Evolutionary conservation across 257 asterid genomes (phyloP), one percentile per base, ranked within the genome.

Genomic region (Haberlea rhodopensis): DNA sequence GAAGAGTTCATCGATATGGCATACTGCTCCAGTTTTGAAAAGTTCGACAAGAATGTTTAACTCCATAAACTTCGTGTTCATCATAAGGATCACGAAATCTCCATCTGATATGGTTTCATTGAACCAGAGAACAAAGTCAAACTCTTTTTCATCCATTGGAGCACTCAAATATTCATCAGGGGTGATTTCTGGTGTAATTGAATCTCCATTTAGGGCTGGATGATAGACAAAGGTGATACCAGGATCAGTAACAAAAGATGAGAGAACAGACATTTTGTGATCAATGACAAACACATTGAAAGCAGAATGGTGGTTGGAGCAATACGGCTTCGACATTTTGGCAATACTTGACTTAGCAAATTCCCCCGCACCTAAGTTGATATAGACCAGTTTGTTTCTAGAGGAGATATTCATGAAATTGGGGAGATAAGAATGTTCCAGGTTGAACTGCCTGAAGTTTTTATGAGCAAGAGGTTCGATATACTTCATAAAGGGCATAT

Each of bases 341-440:
- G 79, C 67, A 23, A 81, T 48, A 16, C 69, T 81, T 10, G 73
- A 0, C 71, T 79, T 85, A 7, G 88, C 85, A 0, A 73, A 74
- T 67, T 87, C 95, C 31, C 90, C 90, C 0, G 81, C 94, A 0
- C 99, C 99, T 3, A 94, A 28, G 62, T 83, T 90, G 63, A 94
- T 75, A 52, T 90, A 86, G 22, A 87, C 72, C 64, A 94, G 52
- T 53, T 76, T 85, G 81, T 81, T 85, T 76, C 96, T 84, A 0
- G 94, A 75, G 22, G 99, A 87, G 67, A 90, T 79, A 57, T 94
- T 78, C 96, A 83, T 75, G 75, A 67, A 68, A 5, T 74, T 69
- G 10, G 92, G 90, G 26, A 94, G 78, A 76, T 90, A 87, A 1
- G 87, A 69, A 40, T 68, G 68, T 9, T 84, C 63, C 2, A 60